A percentile compares a stretch with the other conserved stretches of the same genome.
phyloP scores from a whole-genome alignment of 371 early-diverging fungal genomes.

The Saksenaea oblongispora region DNA sequence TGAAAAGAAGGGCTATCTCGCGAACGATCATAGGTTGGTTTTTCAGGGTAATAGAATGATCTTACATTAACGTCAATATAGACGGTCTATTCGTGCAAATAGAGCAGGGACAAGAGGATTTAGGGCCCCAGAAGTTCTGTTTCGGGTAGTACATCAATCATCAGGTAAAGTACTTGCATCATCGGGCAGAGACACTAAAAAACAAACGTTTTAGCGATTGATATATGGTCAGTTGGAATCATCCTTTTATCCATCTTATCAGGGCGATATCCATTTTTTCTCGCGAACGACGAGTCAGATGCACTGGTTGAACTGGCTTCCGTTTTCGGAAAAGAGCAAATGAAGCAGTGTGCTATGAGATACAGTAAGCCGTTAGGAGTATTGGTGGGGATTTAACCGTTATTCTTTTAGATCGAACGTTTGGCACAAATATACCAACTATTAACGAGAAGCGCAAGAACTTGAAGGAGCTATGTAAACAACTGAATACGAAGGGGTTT shows the following conservation, averaged over 20 bases:
- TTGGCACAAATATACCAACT: slow-evolving; percentile 58
- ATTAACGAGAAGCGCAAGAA: slow-evolving; percentile 46
- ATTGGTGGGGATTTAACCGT: not conserved
- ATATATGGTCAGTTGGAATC: slow-evolving; percentile 97
- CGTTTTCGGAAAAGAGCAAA: slow-evolving; percentile 83
- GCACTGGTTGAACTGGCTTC: slow-evolving; percentile 89
- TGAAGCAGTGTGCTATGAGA: slow-evolving; percentile 71
- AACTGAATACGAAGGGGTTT: slow-evolving; percentile 23
- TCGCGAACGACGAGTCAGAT: slow-evolving; percentile 87
- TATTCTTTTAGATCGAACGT: slow-evolving; percentile 54
- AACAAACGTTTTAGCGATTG: slow-evolving; percentile 60
- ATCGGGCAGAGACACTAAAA: not conserved
- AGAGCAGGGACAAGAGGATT: slow-evolving; percentile 99
- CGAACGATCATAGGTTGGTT: slow-evolving; percentile 47
- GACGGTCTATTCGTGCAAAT: slow-evolving; percentile 80
- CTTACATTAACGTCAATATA: slow-evolving; percentile 11
- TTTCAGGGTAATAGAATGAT: slow-evolving; percentile 14
- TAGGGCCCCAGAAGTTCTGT: slow-evolving; percentile 96
- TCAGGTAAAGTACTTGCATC: slow-evolving; percentile 48
- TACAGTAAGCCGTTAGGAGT: slow-evolving; percentile 48
- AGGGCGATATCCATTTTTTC: slow-evolving; percentile 93
- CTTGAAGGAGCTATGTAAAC: slow-evolving; percentile 35
- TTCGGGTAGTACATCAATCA: slow-evolving; percentile 85
- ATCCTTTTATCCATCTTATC: slow-evolving; percentile 85
- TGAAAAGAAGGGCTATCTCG: slow-evolving; percentile 21